Conservation (phyloP, 441 rosid genomes). For the Populus hybrid region DNA sequence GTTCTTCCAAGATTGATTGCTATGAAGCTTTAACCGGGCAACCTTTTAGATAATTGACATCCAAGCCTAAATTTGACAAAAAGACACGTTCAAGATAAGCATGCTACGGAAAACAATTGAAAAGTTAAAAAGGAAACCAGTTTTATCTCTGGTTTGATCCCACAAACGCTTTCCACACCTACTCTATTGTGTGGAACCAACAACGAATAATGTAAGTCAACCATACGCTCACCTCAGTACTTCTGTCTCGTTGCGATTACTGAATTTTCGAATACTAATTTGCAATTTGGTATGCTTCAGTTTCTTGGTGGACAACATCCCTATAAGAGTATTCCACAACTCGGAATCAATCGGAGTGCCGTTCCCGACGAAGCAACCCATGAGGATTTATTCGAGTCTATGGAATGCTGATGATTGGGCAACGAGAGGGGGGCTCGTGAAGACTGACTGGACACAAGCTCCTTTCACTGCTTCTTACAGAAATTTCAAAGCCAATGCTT, state of each 20-base stretch:
- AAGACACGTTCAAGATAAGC: no score
- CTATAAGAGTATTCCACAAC: background rate
- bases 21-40: no score
- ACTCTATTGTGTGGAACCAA: conserved; percentile 59
- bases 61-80: no score
- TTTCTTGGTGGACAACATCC: background rate
- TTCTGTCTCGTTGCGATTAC: no score
- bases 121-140: background rate
- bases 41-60: no score
- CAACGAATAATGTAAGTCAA: conserved; percentile 33
- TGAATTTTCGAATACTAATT: background rate
- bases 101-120: no score
- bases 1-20: no score
- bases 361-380: background rate
- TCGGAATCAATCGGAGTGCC: background rate
- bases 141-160: conserved; percentile 73
- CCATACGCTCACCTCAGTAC: background rate
- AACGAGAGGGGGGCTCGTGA: background rate
- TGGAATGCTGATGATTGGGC: conserved; percentile 11
- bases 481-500: background rate
- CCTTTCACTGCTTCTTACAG: background rate
- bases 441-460: background rate
- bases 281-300: background rate
- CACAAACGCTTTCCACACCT: conserved; percentile 51
- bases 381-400: background rate